These are phyloP conservation scores for Citrus unshiu DNA, from an alignment of 345 rosid species.

Conservation along the genomic window DNA sequence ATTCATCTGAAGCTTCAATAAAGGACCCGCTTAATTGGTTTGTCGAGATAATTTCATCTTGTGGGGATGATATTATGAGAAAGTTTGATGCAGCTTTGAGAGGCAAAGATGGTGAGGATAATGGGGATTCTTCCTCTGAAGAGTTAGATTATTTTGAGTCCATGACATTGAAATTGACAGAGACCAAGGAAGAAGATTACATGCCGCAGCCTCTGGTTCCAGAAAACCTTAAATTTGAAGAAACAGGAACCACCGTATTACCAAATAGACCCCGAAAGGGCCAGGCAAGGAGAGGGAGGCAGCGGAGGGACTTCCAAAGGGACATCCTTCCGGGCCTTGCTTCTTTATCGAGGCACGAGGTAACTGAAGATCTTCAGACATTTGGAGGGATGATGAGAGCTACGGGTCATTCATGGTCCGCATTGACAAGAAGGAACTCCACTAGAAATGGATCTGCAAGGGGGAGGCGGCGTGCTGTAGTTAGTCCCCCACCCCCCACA, in stretches of 20 bases:
- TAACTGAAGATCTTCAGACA: constrained; percentile 86
- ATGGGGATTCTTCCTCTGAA: constrained; percentile 40
- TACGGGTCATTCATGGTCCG: constrained; percentile 67
- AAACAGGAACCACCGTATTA: constrained; percentile 29
- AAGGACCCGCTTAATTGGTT: constrained; percentile 70
- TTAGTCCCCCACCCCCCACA: constrained; percentile 37
- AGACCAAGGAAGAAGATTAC: constrained; percentile 75
- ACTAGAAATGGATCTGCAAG: constrained; percentile 65
- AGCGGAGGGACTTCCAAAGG: constrained; percentile 94
- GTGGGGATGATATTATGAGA: constrained; percentile 49
- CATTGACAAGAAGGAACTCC: constrained; percentile 66
- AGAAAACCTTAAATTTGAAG: constrained; percentile 49
- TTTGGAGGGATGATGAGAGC: constrained; percentile 88
- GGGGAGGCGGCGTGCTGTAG: constrained; percentile 55
- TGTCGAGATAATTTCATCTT: constrained; percentile 53
- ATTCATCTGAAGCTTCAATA: constrained; percentile 32
- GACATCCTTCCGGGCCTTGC: constrained; percentile 92
- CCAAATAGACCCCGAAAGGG: constrained; percentile 61
- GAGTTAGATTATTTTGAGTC: constrained; percentile 77
- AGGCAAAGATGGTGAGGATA: constrained; percentile 27
- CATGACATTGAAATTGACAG: constrained; percentile 62
- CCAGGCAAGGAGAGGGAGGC: constrained; percentile 89
- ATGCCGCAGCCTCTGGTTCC: constrained; percentile 78
- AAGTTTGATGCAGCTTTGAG: constrained; percentile 34
- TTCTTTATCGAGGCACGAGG: constrained; percentile 86